phyloP scores from a whole-genome alignment of 2,329 filamentous ascomycete species.

The Scopulariopsis brevicaulis region DNA sequence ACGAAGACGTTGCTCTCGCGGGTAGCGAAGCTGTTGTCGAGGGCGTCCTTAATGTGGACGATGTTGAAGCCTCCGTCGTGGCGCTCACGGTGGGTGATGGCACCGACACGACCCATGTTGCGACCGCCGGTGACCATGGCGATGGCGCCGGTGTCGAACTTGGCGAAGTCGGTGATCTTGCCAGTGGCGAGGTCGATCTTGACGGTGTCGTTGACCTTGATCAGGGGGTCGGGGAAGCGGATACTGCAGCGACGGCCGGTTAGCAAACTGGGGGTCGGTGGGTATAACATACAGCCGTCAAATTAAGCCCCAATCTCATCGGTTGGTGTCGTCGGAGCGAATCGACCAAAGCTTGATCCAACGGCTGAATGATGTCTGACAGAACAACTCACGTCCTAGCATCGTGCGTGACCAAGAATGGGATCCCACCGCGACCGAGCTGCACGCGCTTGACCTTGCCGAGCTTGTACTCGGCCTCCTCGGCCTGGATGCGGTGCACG shows the following conservation, averaged over 20 bases:
- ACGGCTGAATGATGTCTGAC: constrained; percentile 98
- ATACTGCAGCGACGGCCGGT: constrained; percentile 51
- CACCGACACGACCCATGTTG: constrained; percentile 99
- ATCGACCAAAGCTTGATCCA: constrained; percentile 97
- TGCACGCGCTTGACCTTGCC: constrained; percentile 99
- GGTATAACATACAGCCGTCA: constrained; percentile 38
- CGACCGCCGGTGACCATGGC: constrained; percentile 99
- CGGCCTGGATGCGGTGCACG: constrained; percentile 96
- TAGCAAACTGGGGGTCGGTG: constrained; percentile 22
- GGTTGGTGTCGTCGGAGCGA: constrained; percentile 13
- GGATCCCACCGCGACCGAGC: constrained; percentile 98
- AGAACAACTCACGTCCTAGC: constrained; percentile 96
- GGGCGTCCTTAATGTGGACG: constrained; percentile 98
- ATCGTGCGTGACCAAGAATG: constrained; percentile 99
- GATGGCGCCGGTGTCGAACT: constrained; percentile 96
- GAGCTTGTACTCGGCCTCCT: constrained; percentile 99
- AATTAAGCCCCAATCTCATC: constrained; percentile 23
- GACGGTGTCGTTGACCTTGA: constrained; percentile 99
- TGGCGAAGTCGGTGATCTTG: constrained; percentile 97
- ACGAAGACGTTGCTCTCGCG: constrained; percentile 99
- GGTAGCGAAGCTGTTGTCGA: constrained; percentile 99
- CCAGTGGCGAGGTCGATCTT: constrained; percentile 96
- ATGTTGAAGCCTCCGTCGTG: constrained; percentile 99
- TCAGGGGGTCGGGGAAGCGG: constrained; percentile 94
- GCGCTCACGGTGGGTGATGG: constrained; percentile 99